These are phyloP conservation scores for Solanum sejunctum DNA, from an alignment of 257 asterid species.

Conservation along the genomic window DNA sequence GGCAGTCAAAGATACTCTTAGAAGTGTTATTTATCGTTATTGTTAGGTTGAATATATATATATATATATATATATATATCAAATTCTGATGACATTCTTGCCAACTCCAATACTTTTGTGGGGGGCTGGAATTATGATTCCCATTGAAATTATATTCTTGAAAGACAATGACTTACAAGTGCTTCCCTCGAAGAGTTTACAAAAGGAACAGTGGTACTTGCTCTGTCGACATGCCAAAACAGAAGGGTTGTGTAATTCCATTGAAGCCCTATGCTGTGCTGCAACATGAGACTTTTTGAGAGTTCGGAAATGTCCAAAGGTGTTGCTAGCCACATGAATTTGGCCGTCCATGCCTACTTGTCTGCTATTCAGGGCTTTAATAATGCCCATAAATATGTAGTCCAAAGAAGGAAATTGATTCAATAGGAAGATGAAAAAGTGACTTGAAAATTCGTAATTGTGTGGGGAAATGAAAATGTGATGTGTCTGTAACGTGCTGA, in stretches of 20 bases:
- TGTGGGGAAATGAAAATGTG: background rate
- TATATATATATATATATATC: too few species aligned
- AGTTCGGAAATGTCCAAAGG: too few species aligned
- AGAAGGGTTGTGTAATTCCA: slow-evolving; percentile 59
- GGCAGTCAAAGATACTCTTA: background rate
- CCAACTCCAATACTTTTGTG: slow-evolving; percentile 74
- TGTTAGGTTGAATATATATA: slow-evolving; percentile 43
- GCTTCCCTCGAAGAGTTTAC: slow-evolving; percentile 72
- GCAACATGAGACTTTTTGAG: too few species aligned
- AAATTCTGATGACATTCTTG: slow-evolving; percentile 47
- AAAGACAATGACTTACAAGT: slow-evolving; percentile 71
- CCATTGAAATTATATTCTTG: slow-evolving; percentile 67
- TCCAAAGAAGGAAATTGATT: too few species aligned
- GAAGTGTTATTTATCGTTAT: background rate
- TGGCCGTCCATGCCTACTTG: too few species aligned
- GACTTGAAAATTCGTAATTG: too few species aligned
- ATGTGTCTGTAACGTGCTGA: background rate
- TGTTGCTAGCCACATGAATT: too few species aligned
- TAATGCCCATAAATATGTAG: too few species aligned
- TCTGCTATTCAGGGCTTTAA: too few species aligned
- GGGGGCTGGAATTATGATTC: slow-evolving; percentile 77
- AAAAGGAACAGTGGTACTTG: slow-evolving; percentile 61
- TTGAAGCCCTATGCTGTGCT: slow-evolving; percentile 25
- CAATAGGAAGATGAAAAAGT: too few species aligned
- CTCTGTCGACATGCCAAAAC: slow-evolving; percentile 56